Conservation (phyloP, 495 filamentous ascomycete species). For the Podospora tetraspora region DNA sequence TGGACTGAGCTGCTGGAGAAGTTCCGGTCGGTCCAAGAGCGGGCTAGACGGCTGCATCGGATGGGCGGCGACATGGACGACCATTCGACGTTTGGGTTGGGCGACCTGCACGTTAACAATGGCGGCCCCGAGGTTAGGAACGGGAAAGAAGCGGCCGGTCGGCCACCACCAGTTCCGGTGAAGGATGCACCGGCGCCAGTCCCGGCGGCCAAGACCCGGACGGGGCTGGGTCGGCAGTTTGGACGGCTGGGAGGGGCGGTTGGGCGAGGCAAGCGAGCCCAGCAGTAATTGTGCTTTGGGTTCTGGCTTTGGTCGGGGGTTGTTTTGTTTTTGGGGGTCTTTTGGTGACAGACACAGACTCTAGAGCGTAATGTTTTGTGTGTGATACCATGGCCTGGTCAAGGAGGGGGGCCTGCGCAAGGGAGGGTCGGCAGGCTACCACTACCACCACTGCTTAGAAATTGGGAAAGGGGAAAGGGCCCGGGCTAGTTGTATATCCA, state of each 20-base stretch:
- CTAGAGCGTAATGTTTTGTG: slow-evolving; percentile 17
- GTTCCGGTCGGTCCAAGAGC: slow-evolving; percentile 85
- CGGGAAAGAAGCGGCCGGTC: slow-evolving; percentile 15
- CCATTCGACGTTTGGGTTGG: slow-evolving; percentile 27
- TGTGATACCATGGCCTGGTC: slow-evolving; percentile 15
- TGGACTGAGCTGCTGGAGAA: slow-evolving; percentile 97
- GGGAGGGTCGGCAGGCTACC: neutral
- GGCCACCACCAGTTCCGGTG: slow-evolving; percentile 35
- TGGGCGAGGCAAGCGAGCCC: slow-evolving; percentile 47
- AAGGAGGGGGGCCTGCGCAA: slow-evolving; percentile 1
- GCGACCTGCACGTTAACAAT: slow-evolving; percentile 42
- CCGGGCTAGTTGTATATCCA: slow-evolving; percentile 8
- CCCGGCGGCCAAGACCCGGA: slow-evolving; percentile 50
- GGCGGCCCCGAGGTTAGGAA: slow-evolving; percentile 33
- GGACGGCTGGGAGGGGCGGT: slow-evolving; percentile 64
- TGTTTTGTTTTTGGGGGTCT: slow-evolving; percentile 4
- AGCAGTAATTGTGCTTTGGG: slow-evolving; percentile 24
- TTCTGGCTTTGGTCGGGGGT: slow-evolving; percentile 7
- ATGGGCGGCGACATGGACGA: slow-evolving; percentile 38
- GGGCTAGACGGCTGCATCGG: slow-evolving; percentile 50
- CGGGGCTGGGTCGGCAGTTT: slow-evolving; percentile 61
- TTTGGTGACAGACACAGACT: slow-evolving; percentile 16
- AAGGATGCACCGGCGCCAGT: slow-evolving; percentile 38
- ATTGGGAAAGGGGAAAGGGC: neutral
- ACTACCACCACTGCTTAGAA: neutral